A percentile compares a stretch with the other conserved stretches of the same genome.
Evolutionary conservation across 257 asterid species (phyloP).

Genomic region (Leonotis leonurus): DNA sequence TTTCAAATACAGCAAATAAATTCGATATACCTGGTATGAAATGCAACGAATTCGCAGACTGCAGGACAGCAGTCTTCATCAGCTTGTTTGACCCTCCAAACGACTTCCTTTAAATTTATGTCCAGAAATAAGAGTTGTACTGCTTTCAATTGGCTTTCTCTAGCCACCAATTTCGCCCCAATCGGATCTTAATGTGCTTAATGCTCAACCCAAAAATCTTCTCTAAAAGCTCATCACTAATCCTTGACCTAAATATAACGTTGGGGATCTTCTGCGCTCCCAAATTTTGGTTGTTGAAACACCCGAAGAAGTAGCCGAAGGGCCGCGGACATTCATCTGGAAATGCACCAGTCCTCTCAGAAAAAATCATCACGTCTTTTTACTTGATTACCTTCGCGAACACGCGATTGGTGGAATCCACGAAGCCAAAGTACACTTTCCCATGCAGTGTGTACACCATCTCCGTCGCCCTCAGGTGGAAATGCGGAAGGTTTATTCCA

Average conservation of each 20-base stretch:
- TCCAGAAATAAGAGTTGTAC: too few relatives aligned
- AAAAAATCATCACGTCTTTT: constrained; percentile 55
- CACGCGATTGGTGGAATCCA: constrained; percentile 40
- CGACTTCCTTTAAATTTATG: too few relatives aligned
- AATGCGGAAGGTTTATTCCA: constrained; percentile 56
- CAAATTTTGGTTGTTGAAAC: constrained; percentile 50
- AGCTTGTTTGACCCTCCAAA: too few relatives aligned
- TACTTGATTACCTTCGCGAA: constrained; percentile 41
- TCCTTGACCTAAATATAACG: constrained; percentile 44
- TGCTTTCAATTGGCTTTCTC: too few relatives aligned
- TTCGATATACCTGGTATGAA: too few relatives aligned
- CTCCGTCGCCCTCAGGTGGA: constrained; percentile 52
- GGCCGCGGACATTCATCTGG: constrained; percentile 50
- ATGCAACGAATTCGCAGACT: too few relatives aligned
- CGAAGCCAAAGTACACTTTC: constrained; percentile 46
- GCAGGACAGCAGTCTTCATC: too few relatives aligned
- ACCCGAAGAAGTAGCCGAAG: constrained; percentile 37
- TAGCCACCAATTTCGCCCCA: too few relatives aligned
- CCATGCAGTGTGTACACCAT: constrained; percentile 37
- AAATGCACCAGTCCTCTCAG: constrained; percentile 58
- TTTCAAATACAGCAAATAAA: too few relatives aligned
- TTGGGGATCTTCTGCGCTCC: constrained; percentile 47
- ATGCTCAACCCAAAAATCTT: constrained; percentile 50
- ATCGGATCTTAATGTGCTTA: constrained; percentile 33
- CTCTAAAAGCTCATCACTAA: constrained; percentile 50